These are phyloP conservation scores for Verruconis gallopava DNA, from an alignment of 2,329 filamentous ascomycete genomes.

Conservation along the genomic window DNA sequence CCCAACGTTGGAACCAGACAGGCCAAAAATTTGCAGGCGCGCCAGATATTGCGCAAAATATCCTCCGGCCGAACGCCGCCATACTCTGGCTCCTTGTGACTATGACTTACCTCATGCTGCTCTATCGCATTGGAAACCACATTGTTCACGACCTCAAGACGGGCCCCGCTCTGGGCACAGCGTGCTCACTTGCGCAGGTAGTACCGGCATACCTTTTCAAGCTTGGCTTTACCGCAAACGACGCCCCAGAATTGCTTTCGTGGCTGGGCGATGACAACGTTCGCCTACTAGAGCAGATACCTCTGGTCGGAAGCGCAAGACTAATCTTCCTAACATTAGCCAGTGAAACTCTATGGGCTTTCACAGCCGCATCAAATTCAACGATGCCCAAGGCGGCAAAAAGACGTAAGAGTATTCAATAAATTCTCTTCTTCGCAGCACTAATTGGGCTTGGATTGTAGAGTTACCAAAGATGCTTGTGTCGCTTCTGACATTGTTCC, in stretches of 20 bases:
- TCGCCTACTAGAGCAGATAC: constrained; percentile 31
- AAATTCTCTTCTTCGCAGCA: no score
- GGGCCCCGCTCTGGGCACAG: constrained; percentile 2
- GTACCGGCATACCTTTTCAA: constrained; percentile 61
- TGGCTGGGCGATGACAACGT: constrained; percentile 30
- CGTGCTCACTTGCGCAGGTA: constrained; percentile 4
- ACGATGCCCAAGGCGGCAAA: constrained; percentile 10
- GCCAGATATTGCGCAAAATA: constrained; percentile 66
- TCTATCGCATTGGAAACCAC: constrained; percentile 5
- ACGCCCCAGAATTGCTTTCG: constrained; percentile 64
- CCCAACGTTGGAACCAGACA: constrained; percentile 86
- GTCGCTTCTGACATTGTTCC: constrained; percentile 60
- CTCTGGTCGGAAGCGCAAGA: constrained; percentile 23
- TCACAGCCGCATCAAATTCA: constrained; percentile 9
- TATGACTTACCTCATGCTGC: constrained; percentile 51
- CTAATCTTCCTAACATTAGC: constrained; percentile 20
- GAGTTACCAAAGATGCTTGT: constrained; percentile 26
- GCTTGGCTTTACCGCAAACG: constrained; percentile 71
- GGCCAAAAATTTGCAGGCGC: constrained; percentile 92
- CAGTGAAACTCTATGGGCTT: constrained; percentile 15
- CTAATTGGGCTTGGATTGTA: background rate
- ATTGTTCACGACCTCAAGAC: constrained; percentile 16
- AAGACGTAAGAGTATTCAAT: background rate
- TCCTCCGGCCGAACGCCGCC: constrained; percentile 49
- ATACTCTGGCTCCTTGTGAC: constrained; percentile 65